Evolutionary conservation across 768 basidiomycete genomes (phyloP).

Genomic region (Lactifluus echinatus): DNA sequence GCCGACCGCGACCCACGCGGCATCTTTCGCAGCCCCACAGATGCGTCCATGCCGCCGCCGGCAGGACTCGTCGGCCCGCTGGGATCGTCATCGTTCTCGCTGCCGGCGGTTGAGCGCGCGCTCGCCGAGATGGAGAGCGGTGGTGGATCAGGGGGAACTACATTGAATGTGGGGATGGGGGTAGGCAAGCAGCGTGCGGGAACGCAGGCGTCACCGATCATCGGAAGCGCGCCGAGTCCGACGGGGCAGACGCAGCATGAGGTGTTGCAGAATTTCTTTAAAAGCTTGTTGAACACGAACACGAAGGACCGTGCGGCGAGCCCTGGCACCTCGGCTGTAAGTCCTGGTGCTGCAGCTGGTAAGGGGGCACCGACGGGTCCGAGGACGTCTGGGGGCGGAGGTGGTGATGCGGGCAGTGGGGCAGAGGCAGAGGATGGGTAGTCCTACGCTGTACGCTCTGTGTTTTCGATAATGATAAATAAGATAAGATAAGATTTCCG

Average conservation of each 20-base stretch:
- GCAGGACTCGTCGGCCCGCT: slow-evolving; percentile 91
- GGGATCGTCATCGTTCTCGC: slow-evolving; percentile 73
- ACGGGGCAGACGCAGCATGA: slow-evolving; percentile 64
- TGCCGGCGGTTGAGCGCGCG: slow-evolving; percentile 84
- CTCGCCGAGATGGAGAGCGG: slow-evolving; percentile 81
- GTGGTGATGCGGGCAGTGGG: slow-evolving; percentile 9
- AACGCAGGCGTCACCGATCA: slow-evolving; percentile 26
- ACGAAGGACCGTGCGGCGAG: slow-evolving; percentile 49
- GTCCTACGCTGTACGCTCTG: too few species aligned
- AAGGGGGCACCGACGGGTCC: slow-evolving; percentile 3
- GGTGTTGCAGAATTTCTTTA: slow-evolving; percentile 83
- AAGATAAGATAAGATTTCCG: too few species aligned
- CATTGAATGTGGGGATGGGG: slow-evolving; percentile 13
- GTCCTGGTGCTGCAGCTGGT: slow-evolving; percentile 24
- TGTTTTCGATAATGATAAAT: too few species aligned
- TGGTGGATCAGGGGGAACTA: slow-evolving; percentile 23
- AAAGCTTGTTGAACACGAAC: slow-evolving; percentile 63
- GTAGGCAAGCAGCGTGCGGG: slow-evolving; percentile 15
- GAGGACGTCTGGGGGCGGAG: background rate
- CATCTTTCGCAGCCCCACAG: slow-evolving; percentile 72
- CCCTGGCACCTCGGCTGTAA: slow-evolving; percentile 28
- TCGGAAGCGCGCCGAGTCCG: slow-evolving; percentile 33
- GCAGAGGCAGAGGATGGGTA: slow-evolving; percentile 4
- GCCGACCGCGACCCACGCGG: slow-evolving; percentile 83
- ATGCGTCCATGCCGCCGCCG: slow-evolving; percentile 41